Percentiles rank a stretch among this genome's conserved stretches.
phyloP scores from a whole-genome alignment of 306 rosid genomes.

The Rosa chinensis region DNA sequence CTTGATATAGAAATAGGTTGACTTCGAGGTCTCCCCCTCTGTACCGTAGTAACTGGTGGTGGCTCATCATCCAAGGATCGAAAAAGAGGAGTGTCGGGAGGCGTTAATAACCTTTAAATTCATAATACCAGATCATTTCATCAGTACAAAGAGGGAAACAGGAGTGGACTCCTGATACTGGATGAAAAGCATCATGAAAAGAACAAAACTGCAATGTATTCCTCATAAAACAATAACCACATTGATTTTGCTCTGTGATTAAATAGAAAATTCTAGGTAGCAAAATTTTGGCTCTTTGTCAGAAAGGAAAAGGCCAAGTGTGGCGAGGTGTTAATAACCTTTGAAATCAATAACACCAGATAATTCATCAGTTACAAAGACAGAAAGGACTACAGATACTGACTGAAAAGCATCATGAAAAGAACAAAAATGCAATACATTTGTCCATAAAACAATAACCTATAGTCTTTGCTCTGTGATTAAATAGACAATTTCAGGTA shows the following conservation, averaged over 20 bases:
- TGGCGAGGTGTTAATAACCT: constrained; percentile 84
- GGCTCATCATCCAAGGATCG: constrained; percentile 79
- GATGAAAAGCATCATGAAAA: background rate
- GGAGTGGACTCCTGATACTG: background rate
- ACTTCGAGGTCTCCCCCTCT: constrained; percentile 77
- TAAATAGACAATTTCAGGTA: constrained; percentile 2
- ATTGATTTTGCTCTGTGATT: background rate
- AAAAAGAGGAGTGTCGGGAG: constrained; percentile 87
- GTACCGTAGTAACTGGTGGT: constrained; percentile 34
- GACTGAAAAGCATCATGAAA: background rate
- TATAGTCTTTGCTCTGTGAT: background rate
- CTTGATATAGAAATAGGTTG: constrained; percentile 86
- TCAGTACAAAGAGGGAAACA: constrained; percentile 25
- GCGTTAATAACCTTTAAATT: constrained; percentile 71
- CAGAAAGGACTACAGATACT: background rate
- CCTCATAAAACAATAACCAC: background rate
- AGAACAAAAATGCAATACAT: background rate
- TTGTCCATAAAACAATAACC: background rate
- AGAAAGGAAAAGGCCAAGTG: constrained; percentile 64
- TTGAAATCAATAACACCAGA: constrained; percentile 23
- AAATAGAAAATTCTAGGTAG: background rate
- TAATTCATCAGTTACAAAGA: constrained; percentile 23
- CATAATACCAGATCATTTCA: constrained; percentile 17
- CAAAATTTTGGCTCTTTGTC: background rate
- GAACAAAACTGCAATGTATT: background rate